Evolutionary conservation across 768 basidiomycete genomes (phyloP), one percentile per base, ranked within the genome.

Genomic region (Trametes gibbosa): DNA sequence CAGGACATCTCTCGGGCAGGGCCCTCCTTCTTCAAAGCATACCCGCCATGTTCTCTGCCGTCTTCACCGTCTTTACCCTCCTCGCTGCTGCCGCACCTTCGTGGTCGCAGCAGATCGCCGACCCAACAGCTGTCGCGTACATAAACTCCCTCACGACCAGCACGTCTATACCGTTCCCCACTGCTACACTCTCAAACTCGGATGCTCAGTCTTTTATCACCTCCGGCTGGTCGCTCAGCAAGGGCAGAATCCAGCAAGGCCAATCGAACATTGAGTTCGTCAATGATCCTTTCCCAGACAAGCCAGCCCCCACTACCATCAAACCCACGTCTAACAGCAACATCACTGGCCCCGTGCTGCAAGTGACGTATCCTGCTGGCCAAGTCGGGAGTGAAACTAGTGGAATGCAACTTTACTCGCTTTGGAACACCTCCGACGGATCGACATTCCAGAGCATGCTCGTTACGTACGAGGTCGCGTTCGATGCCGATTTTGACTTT

Each of bases 391-490:
- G 82, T 64, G 73, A 76, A 51, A 79, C 79, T 14, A 84, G 88
- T 47, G 89, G 90, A 2, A 76, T 81, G 27, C 88, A 92, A 65
- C 84, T 87, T 63, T 83, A 81, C 65, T 79, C 82, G 63, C 70
- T 87, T 5, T 90, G 87, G 85, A 87, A 90, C 63, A 75, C 79
- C 7, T 77, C 80, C 2, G 80, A 83, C 56, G 79, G 78, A 3
- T 78, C 79, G 25, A 71, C 73, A 19, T 89, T 88, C 65, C 75
- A 82, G 61, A 81, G 84, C 41, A 87, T 91, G 87, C 70, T 89
- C 54, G 70, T 90, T 17, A 79, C 84, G 8, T 91, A 92, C 71
- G 89, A 92, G 65, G 74, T 92, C 25, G 87, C 87, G 1, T 90
- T 92, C 68, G 83, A 85, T 58, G 47, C 71, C 0, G 73, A 70